Conservation (phyloP, 108 stramenopile genomes). For the Asterionellopsis glacialis region DNA sequence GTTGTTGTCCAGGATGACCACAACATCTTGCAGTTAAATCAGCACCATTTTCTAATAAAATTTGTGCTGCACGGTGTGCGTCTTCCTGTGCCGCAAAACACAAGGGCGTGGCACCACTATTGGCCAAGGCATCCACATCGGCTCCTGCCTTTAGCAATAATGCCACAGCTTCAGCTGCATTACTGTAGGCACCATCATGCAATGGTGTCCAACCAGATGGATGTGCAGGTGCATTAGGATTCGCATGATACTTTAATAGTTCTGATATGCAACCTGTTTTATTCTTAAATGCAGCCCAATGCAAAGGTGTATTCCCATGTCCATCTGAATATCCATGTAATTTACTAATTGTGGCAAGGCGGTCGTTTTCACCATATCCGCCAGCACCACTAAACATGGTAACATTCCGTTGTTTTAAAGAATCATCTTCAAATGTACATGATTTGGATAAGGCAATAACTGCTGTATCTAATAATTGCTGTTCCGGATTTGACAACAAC, state of each 20-base stretch:
- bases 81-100: conserved; percentile 88
- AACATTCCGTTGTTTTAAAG: too few species aligned
- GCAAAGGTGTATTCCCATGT: conserved; percentile 84
- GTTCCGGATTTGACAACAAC: neutral
- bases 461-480: neutral
- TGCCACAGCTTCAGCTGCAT: conserved; percentile 60
- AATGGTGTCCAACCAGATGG: conserved; percentile 88
- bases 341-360: conserved; percentile 1
- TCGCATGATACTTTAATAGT: conserved; percentile 53
- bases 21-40: conserved; percentile 70
- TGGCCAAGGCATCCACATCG: conserved; percentile 65
- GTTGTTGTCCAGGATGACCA: conserved; percentile 30
- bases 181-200: conserved; percentile 83
- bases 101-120: conserved; percentile 81
- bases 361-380: conserved; percentile 1
- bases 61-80: conserved; percentile 40
- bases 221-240: conserved; percentile 75
- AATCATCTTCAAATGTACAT: neutral
- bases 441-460: neutral
- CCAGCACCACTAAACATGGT: too few species aligned
- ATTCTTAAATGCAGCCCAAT: conserved; percentile 89
- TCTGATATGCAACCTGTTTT: conserved; percentile 57
- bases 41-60: conserved; percentile 67
- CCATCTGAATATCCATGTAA: conserved; percentile 54
- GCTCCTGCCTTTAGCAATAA: conserved; percentile 72